phyloP scores from a whole-genome alignment of 2,329 filamentous ascomycete genomes.

The Cladosporium halotolerans region DNA sequence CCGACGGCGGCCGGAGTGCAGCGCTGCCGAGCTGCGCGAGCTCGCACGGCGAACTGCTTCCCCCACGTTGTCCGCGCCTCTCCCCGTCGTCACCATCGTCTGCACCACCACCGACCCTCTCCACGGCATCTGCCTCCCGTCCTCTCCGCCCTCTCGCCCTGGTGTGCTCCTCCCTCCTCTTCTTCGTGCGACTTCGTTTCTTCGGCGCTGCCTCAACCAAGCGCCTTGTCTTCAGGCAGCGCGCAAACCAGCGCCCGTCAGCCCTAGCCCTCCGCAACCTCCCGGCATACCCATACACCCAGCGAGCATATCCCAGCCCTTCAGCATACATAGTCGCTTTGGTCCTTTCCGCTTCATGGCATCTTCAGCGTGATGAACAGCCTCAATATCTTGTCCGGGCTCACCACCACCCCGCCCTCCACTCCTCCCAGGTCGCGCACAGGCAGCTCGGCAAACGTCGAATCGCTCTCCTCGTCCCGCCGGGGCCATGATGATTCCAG shows the following conservation, averaged over 20 bases:
- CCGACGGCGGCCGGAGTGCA: neutral
- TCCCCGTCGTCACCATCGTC: neutral
- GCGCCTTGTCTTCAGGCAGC: neutral
- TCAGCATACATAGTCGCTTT: slow-evolving; percentile 1
- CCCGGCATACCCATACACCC: neutral
- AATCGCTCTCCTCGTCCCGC: slow-evolving; percentile 8
- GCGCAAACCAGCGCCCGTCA: neutral
- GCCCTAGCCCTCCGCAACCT: neutral
- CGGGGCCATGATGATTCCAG: slow-evolving; percentile 11
- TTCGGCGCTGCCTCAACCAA: neutral
- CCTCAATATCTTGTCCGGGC: slow-evolving; percentile 83
- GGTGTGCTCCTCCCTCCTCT: neutral
- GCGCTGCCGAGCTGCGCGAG: neutral
- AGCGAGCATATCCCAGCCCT: neutral
- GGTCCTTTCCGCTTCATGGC: slow-evolving; percentile 36
- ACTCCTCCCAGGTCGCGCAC: slow-evolving; percentile 39
- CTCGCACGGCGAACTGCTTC: neutral
- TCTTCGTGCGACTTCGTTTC: neutral
- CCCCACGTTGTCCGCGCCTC: neutral
- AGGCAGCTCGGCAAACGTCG: slow-evolving; percentile 21
- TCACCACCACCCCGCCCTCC: slow-evolving; percentile 49
- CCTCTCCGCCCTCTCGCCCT: neutral
- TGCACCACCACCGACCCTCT: neutral
- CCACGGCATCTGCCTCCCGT: neutral
- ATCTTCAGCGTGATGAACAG: slow-evolving; percentile 77